Conservation (phyloP, 441 rosid genomes). For the Corymbia citriodora region DNA sequence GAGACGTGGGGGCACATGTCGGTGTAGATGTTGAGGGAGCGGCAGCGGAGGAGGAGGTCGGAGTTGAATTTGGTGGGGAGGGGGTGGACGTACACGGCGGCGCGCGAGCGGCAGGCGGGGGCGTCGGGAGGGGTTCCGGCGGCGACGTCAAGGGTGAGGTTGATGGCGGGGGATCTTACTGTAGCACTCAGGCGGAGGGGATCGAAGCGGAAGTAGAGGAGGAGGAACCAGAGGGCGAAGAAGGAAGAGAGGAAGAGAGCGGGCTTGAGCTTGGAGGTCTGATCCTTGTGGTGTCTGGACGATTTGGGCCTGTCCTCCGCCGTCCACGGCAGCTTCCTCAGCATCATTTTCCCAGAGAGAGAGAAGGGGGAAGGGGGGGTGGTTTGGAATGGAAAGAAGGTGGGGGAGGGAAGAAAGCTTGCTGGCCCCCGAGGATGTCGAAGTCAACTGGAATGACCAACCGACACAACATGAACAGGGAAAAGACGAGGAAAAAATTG, state of each 20-base stretch:
- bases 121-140: neutral
- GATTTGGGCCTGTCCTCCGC: neutral
- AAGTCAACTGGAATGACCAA: neutral
- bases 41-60: constrained; percentile 34
- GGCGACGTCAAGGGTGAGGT: neutral
- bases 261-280: neutral
- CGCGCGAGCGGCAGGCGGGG: constrained; percentile 1
- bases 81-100: constrained; percentile 32
- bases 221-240: neutral
- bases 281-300: neutral
- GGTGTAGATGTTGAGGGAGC: constrained; percentile 32
- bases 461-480: neutral
- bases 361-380: neutral
- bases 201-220: neutral
- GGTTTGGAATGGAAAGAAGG: neutral
- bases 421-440: neutral
- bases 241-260: neutral
- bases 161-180: neutral
- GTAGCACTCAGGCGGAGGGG: neutral
- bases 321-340: neutral
- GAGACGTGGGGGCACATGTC: constrained; percentile 58
- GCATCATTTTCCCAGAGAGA: neutral
- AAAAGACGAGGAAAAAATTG: neutral
- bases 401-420: neutral
- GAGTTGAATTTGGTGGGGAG: constrained; percentile 42